A percentile compares a stretch with the other conserved stretches of the same genome.
Evolutionary conservation across 2,329 filamentous ascomycete species (phyloP).

Genomic region (Fusarium sp.): DNA sequence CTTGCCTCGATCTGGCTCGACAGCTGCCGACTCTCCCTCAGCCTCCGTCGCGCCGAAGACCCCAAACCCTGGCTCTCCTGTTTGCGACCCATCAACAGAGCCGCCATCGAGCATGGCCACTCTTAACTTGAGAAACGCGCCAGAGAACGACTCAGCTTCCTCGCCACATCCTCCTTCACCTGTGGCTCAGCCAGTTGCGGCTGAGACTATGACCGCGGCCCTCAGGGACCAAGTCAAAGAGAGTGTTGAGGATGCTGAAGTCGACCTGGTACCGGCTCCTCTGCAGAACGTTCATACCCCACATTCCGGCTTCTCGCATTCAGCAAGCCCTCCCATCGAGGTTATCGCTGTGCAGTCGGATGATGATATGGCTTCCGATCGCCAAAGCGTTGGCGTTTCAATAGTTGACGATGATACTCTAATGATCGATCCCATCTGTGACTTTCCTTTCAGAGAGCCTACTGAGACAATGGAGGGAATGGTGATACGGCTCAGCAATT

Average conservation of each 20-base stretch:
- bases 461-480: slow-evolving; percentile 50
- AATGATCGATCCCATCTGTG: slow-evolving; percentile 56
- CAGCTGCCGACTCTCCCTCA: slow-evolving; percentile 53
- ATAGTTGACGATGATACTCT: slow-evolving; percentile 39
- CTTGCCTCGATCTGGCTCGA: slow-evolving; percentile 42
- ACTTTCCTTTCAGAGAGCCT: slow-evolving; percentile 61
- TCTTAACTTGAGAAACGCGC: slow-evolving; percentile 67
- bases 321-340: slow-evolving; percentile 60
- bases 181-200: slow-evolving; percentile 40
- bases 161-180: slow-evolving; percentile 57
- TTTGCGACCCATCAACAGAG: slow-evolving; percentile 49
- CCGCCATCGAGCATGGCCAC: slow-evolving; percentile 69
- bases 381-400: slow-evolving; percentile 48
- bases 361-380: slow-evolving; percentile 52
- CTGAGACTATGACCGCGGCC: not conserved
- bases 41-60: slow-evolving; percentile 59
- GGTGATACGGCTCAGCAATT: slow-evolving; percentile 54
- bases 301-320: slow-evolving; percentile 55
- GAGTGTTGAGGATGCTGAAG: slow-evolving; percentile 62
- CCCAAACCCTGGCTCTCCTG: slow-evolving; percentile 53
- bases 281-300: slow-evolving; percentile 44
- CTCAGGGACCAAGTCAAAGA: slow-evolving; percentile 52
- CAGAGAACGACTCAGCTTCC: slow-evolving; percentile 56
- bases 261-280: slow-evolving; percentile 50
- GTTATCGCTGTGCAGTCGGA: slow-evolving; percentile 56